Base-by-base conservation (phyloP, 179 eudicot species). In the Silene noctiflora region DNA sequence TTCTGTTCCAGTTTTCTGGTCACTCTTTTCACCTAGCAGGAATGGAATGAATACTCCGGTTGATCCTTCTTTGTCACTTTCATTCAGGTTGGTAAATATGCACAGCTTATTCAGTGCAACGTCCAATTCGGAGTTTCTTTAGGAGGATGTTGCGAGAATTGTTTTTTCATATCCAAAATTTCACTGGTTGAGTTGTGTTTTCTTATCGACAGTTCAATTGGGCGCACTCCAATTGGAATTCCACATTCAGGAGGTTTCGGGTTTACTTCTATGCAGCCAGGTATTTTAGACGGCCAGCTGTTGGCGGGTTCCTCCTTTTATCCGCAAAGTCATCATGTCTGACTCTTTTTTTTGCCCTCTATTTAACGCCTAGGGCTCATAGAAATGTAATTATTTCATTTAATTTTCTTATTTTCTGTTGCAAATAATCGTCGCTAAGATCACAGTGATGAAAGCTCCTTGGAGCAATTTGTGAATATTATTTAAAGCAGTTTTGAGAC, bases 1-100 rank as follows among this genome's bases (percentile, higher is more conserved):
- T 83, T 83, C 53, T 62, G 19, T 83, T 83, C 59, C 97, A 92
- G 98, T 86, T 70, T 86, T 89, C 83, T 94, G 93, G 96, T 88
- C 97, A 7, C 87, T 91, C 77, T 84, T 87, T 79, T 86, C 93
- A 44, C 88, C 91, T 35, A 86, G 89, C 84, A 88, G 88, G 77
- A 82, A 87, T 62, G 85, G 86, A 69, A 78, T 81, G 8, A 56
- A 83, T 31, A 78, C 92, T 29, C 84, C 92, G 1, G 89, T 80
- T 51, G 96, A 88, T 73, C 84, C 98, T 9, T 87, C 97, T 68
- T 80, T 89, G 75, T 86, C 92, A 35, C 87, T 90, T 69, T 82
- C 97, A 74, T 94, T 90, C 90, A 89, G 96, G 98, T 91, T 55
- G 74, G 87, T 76, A 19, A 20, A 20, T 44, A 8, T 21, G 27